Evolutionary conservation across 2,329 filamentous ascomycete genomes (phyloP).

Genomic region (Davidsoniella virescens): DNA sequence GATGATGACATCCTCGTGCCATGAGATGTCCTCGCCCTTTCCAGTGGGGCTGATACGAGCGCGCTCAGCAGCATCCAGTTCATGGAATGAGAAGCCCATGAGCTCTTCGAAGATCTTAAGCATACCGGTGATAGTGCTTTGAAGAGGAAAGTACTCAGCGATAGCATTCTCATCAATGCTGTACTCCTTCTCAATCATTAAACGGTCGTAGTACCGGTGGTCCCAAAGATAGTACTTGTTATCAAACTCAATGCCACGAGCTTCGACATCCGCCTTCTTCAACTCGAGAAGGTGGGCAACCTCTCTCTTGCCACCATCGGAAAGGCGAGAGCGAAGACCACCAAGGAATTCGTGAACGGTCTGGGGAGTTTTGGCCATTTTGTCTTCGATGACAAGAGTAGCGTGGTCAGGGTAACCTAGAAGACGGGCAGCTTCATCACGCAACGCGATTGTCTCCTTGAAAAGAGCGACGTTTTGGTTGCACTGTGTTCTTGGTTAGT

Average conservation of each 20-base stretch:
- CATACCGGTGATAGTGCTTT: constrained; percentile 60
- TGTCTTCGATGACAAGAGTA: constrained; percentile 59
- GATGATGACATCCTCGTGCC: constrained; percentile 70
- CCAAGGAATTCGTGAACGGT: constrained; percentile 58
- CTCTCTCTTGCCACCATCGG: constrained; percentile 55
- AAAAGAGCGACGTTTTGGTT: constrained; percentile 59
- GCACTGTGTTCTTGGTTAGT: constrained; percentile 24
- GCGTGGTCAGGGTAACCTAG: constrained; percentile 66
- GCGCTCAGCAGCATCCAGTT: constrained; percentile 51
- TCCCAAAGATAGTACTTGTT: constrained; percentile 73
- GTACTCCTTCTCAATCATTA: constrained; percentile 69
- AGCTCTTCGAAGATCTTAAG: constrained; percentile 69
- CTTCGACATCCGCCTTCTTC: constrained; percentile 53
- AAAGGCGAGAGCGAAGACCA: constrained; percentile 50
- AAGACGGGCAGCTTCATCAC: constrained; percentile 62
- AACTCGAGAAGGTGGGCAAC: constrained; percentile 52
- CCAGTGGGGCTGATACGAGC: constrained; percentile 47
- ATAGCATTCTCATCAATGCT: constrained; percentile 66
- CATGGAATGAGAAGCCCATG: constrained; percentile 63
- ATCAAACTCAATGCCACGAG: constrained; percentile 42
- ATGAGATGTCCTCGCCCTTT: constrained; percentile 55
- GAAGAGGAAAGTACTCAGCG: constrained; percentile 69
- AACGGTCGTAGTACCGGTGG: constrained; percentile 59
- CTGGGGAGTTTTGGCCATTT: constrained; percentile 67
- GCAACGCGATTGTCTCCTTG: constrained; percentile 55